Evolutionary conservation across 2,329 filamentous ascomycete genomes (phyloP), one percentile per base, ranked within the genome.

Genomic region (Diaporthe sp.): DNA sequence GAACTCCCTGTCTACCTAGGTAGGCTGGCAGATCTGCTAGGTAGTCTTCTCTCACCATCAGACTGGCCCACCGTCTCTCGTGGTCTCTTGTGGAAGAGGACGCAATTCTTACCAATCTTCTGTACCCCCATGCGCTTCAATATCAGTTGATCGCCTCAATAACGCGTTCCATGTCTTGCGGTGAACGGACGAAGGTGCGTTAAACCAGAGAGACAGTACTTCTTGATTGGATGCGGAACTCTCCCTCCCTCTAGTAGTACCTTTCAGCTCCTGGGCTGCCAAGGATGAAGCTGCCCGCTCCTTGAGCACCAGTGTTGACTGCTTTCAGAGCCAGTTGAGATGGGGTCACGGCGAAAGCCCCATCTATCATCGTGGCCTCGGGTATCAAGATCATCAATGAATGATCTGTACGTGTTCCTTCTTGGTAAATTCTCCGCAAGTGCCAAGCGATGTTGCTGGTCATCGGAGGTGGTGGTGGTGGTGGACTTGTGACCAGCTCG

Each of bases 121-220:
- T 15, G 4, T 53, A 5, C 31, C 44, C n/a, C 34, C 34, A 34
- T 68, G 34, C 15, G 9, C 19, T 42, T 15, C 22, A 19, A 55
- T 25, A 42, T 70, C 17, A 28, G 9, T 42, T 70, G 34, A 53
- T 70, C 49, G 19, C 65, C 65, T 55, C 65, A 70, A 70, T 53
- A 12, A 55, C n/a, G 31, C 22, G 65, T 39, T 19, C n/a, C n/a
- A 25, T 53, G 19, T 68, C n/a, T 39, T 68, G 65, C 65, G 49
- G 65, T 70, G 65, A 70, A 55, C 34, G 17, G 17, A 8, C 7
- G 9, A 42, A 42, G 15, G 4, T 39, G n/a, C 12, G 1, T 4
- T 55, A 15, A 28, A 15, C 49, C 34, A 42, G 13, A 22, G 22
- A 34, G 15, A 39, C n/a, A 39, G 46, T 8, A 31, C 39, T 22